Percentiles rank a stretch among this genome's conserved stretches.
Evolutionary conservation across 78 protist genomes (phyloP).

Genomic region (Emiliania huxleyi): DNA sequence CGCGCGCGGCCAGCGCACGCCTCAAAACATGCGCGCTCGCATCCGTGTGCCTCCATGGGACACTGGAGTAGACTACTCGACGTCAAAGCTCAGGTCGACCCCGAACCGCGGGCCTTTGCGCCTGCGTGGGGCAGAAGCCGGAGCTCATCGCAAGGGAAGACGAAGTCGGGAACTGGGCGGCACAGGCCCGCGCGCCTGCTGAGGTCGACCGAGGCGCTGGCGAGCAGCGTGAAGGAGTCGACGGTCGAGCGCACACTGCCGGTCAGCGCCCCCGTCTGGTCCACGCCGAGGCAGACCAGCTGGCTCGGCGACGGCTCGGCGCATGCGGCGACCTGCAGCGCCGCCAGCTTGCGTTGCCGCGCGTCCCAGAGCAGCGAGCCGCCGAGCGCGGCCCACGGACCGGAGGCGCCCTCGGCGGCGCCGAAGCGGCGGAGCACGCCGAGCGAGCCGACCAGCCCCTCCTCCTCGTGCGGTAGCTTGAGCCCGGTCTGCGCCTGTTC

Average conservation of each 20-base stretch:
- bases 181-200: background rate
- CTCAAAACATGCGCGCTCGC: too few species aligned
- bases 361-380: background rate
- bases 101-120: too few species aligned
- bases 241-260: background rate
- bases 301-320: background rate
- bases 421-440: background rate
- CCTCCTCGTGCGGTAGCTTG: too few species aligned
- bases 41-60: too few species aligned
- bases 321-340: background rate
- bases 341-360: background rate
- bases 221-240: background rate
- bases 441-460: background rate
- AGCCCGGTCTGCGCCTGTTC: too few species aligned
- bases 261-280: background rate
- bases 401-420: background rate
- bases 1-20: too few species aligned
- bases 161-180: too few species aligned
- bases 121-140: too few species aligned
- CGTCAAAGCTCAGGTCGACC: too few species aligned
- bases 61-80: too few species aligned
- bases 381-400: background rate
- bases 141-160: too few species aligned
- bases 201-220: background rate
- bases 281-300: background rate